Conservation (phyloP, 148 eudicot species). For the Gaultheria prostrata region DNA sequence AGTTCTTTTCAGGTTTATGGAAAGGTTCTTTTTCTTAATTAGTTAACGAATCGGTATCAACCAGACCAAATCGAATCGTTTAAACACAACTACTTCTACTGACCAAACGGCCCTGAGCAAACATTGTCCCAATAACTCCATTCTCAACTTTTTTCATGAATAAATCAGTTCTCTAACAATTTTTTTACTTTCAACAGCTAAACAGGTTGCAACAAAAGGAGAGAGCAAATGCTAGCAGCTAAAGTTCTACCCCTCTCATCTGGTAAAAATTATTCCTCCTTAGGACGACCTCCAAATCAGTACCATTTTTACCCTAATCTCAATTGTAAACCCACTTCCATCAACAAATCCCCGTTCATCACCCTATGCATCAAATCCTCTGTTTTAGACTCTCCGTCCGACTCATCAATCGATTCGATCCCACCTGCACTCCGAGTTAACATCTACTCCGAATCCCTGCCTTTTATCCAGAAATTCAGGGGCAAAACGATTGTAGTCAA, state of each 20-base stretch:
- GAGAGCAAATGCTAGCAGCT: neutral
- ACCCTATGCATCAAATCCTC: neutral
- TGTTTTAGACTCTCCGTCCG: neutral
- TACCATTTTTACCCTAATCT: neutral
- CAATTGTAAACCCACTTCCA: neutral
- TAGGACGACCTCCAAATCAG: neutral
- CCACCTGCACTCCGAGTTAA: constrained; percentile 41
- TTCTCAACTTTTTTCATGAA: neutral
- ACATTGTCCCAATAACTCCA: neutral
- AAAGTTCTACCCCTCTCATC: neutral
- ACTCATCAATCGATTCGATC: neutral
- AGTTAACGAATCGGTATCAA: too few relatives aligned
- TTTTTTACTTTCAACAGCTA: neutral
- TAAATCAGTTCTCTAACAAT: neutral
- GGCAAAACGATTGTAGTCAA: constrained; percentile 80
- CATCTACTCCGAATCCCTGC: constrained; percentile 69
- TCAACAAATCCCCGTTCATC: neutral
- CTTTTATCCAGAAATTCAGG: constrained; percentile 67
- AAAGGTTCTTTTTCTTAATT: too few relatives aligned
- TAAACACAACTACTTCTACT: too few relatives aligned
- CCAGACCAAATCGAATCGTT: too few relatives aligned
- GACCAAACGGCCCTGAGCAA: too few relatives aligned
- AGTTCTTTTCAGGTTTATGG: too few relatives aligned
- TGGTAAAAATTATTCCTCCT: neutral
- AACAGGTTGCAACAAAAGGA: neutral